A percentile compares a stretch with the other conserved stretches of the same genome.
These are phyloP conservation scores for Trichoderma guizhouense DNA, from an alignment of 2,329 filamentous ascomycete genomes.

Conservation along the genomic window DNA sequence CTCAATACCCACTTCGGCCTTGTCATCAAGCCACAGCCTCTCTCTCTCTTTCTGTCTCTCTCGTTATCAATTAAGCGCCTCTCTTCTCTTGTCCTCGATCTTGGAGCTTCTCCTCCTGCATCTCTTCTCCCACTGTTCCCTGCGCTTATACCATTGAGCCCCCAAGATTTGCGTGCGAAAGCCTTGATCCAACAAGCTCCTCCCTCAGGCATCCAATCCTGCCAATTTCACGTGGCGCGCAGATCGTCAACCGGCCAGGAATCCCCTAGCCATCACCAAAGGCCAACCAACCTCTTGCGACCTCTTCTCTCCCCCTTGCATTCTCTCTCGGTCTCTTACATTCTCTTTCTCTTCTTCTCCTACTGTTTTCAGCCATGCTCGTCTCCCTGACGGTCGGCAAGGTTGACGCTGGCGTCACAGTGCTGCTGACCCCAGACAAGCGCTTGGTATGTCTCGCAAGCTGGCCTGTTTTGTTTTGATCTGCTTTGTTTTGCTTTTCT, in stretches of 20 bases:
- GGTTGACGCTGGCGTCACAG: slow-evolving; percentile 96
- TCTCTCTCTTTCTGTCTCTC: not conserved
- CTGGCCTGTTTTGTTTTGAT: not conserved
- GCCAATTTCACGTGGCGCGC: not conserved
- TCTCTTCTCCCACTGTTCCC: not conserved
- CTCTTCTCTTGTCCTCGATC: not conserved
- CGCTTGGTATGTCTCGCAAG: slow-evolving; percentile 66
- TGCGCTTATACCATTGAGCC: not conserved
- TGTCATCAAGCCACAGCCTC: slow-evolving; percentile 7
- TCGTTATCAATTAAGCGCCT: not conserved
- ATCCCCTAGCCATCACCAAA: not conserved
- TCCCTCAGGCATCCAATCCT: too few species aligned
- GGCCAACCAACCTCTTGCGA: not conserved
- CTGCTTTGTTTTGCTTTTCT: too few species aligned
- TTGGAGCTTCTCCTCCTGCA: not conserved
- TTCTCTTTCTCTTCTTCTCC: not conserved
- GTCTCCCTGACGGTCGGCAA: slow-evolving; percentile 98
- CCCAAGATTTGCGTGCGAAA: not conserved
- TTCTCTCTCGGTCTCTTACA: not conserved
- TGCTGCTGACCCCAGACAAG: slow-evolving; percentile 94
- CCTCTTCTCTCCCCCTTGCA: not conserved
- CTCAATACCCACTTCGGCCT: slow-evolving; percentile 10
- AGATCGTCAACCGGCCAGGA: not conserved
- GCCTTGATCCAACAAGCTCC: not conserved
- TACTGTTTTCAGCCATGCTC: slow-evolving; percentile 59